A percentile compares a stretch with the other conserved stretches of the same genome.
Conservation (phyloP, 2,329 filamentous ascomycete species). For the Magnaporthiopsis incrustans region DNA sequence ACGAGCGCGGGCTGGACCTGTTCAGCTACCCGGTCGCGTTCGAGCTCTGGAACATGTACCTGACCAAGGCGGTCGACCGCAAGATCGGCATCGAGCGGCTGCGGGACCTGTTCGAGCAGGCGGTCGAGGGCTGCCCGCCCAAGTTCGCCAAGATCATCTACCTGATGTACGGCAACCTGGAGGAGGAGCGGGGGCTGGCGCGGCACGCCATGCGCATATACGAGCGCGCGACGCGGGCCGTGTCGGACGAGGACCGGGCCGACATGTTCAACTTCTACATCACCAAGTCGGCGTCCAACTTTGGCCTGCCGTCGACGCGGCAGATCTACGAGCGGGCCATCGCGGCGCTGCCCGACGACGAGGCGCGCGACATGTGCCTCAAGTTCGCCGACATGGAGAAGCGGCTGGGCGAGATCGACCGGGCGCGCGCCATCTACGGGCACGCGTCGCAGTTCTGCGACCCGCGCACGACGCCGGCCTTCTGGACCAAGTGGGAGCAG, state of each 20-base stretch:
- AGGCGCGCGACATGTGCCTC: slow-evolving; percentile 96
- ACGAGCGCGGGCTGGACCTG: slow-evolving; percentile 91
- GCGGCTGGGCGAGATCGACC: slow-evolving; percentile 61
- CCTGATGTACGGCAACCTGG: slow-evolving; percentile 95
- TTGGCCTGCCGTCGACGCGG: slow-evolving; percentile 87
- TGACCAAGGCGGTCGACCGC: slow-evolving; percentile 93
- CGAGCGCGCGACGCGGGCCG: slow-evolving; percentile 88
- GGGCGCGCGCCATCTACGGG: slow-evolving; percentile 89
- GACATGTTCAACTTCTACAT: slow-evolving; percentile 99
- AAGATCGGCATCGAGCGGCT: slow-evolving; percentile 93
- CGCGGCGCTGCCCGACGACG: slow-evolving; percentile 80
- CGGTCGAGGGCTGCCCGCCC: slow-evolving; percentile 86
- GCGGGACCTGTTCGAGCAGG: slow-evolving; percentile 93
- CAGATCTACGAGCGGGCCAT: slow-evolving; percentile 97
- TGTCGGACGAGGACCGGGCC: slow-evolving; percentile 86
- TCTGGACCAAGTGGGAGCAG: slow-evolving; percentile 95
- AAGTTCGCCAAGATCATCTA: slow-evolving; percentile 95
- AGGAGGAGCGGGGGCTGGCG: slow-evolving; percentile 90
- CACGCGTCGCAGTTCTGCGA: slow-evolving; percentile 97
- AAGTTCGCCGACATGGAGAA: slow-evolving; percentile 74
- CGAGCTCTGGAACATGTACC: slow-evolving; percentile 96
- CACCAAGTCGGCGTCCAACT: slow-evolving; percentile 82
- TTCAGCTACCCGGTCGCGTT: slow-evolving; percentile 98
- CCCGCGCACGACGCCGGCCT: slow-evolving; percentile 77
- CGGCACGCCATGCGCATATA: slow-evolving; percentile 99